These are phyloP conservation scores for Penicillium sp. DNA, from an alignment of 2,329 filamentous ascomycete species.

Conservation along the genomic window DNA sequence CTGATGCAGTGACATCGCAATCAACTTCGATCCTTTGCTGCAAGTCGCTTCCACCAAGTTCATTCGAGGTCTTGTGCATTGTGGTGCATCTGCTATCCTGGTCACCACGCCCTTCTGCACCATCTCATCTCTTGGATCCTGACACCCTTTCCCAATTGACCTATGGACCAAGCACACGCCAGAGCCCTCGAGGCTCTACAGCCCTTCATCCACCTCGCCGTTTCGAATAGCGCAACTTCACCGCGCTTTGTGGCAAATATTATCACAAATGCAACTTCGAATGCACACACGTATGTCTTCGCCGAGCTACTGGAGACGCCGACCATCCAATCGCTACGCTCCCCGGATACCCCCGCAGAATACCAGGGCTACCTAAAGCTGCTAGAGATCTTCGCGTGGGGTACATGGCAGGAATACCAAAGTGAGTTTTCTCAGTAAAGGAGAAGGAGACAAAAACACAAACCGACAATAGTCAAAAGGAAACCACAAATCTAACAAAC, in stretches of 20 bases:
- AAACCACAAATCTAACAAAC: slow-evolving; percentile 3
- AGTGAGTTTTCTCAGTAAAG: slow-evolving; percentile 43
- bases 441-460: too few species aligned
- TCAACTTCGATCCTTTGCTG: background rate
- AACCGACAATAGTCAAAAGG: background rate
- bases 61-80: too few species aligned
- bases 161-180: slow-evolving; percentile 46
- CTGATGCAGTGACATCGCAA: background rate
- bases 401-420: slow-evolving; percentile 75
- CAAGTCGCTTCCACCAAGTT: background rate
- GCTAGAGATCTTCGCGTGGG: slow-evolving; percentile 86
- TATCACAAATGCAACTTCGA: slow-evolving; percentile 80
- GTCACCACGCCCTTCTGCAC: background rate
- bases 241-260: slow-evolving; percentile 80
- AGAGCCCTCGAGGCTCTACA: slow-evolving; percentile 57
- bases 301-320: slow-evolving; percentile 80
- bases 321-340: slow-evolving; percentile 66
- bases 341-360: slow-evolving; percentile 52
- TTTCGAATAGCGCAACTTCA: slow-evolving; percentile 64
- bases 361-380: slow-evolving; percentile 60
- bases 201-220: slow-evolving; percentile 85
- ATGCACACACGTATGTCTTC: slow-evolving; percentile 85
- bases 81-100: background rate
- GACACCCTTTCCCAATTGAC: background rate
- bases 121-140: background rate